Percentiles rank a stretch among this genome's conserved stretches.
Evolutionary conservation across 148 eudicot species (phyloP).

Genomic region (Arbutus unedo): DNA sequence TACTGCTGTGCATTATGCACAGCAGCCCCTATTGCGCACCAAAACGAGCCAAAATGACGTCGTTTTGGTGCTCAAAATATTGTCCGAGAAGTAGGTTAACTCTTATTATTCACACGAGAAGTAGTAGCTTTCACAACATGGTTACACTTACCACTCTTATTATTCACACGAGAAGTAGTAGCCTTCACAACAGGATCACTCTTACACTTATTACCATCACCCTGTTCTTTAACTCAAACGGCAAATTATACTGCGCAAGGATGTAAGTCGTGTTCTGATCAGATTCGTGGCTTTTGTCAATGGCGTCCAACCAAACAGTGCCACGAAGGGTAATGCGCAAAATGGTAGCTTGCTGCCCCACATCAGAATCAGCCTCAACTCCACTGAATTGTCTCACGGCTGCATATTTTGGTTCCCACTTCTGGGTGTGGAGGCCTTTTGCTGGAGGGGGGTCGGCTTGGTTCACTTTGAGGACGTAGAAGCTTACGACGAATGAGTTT

Average conservation of each 20-base stretch:
- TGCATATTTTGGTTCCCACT: slow-evolving; percentile 56
- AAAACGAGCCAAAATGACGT: too few relatives aligned
- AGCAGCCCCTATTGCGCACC: too few relatives aligned
- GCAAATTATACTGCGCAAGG: slow-evolving; percentile 86
- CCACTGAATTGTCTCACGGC: slow-evolving; percentile 83
- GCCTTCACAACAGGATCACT: not conserved
- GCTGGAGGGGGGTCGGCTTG: slow-evolving; percentile 77
- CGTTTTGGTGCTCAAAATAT: not conserved
- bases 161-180: too few relatives aligned
- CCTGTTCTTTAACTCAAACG: slow-evolving; percentile 68
- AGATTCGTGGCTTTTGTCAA: slow-evolving; percentile 39
- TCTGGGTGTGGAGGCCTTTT: slow-evolving; percentile 50
- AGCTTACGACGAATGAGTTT: slow-evolving; percentile 68
- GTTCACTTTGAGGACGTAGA: slow-evolving; percentile 69
- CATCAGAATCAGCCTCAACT: slow-evolving; percentile 43
- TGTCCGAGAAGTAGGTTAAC: not conserved
- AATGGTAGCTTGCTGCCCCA: slow-evolving; percentile 62
- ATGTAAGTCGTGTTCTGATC: slow-evolving; percentile 37
- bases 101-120: not conserved
- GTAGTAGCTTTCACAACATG: too few relatives aligned
- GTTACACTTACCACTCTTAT: too few relatives aligned
- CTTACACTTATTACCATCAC: slow-evolving; percentile 21
- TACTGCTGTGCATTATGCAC: too few relatives aligned
- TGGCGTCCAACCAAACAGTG: slow-evolving; percentile 56
- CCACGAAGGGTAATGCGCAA: slow-evolving; percentile 51